These are phyloP conservation scores for Akebia trifoliata DNA, from an alignment of 164 flowering plant genomes.

Conservation along the genomic window DNA sequence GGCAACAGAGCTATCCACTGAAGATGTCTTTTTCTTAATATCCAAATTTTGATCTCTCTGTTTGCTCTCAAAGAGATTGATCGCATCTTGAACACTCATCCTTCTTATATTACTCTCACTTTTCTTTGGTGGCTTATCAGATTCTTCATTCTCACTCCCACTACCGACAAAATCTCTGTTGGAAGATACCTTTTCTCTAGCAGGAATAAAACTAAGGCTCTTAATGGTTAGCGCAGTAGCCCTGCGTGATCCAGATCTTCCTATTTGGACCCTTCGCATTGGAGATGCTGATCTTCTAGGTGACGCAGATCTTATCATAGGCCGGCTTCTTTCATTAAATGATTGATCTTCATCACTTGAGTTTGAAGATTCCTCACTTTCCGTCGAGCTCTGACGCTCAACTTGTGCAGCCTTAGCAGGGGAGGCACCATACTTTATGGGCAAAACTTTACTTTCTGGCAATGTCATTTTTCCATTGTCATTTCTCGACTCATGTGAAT, in stretches of 20 bases:
- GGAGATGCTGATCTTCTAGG: constrained; percentile 92
- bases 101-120: constrained; percentile 45
- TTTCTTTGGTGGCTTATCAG: constrained; percentile 35
- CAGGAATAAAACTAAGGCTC: constrained; percentile 59
- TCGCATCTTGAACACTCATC: constrained; percentile 87
- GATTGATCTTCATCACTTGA: constrained; percentile 50
- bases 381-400: constrained; percentile 62
- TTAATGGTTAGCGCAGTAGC: constrained; percentile 69
- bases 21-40: constrained; percentile 37
- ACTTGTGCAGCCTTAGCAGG: constrained; percentile 72
- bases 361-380: constrained; percentile 59
- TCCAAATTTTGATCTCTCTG: constrained; percentile 56
- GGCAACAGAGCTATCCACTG: constrained; percentile 26
- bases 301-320: constrained; percentile 57
- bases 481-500: constrained; percentile 16
- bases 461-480: constrained; percentile 18
- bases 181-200: constrained; percentile 42
- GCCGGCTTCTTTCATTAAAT: constrained; percentile 65
- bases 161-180: constrained; percentile 37
- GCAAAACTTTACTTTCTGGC: constrained; percentile 23
- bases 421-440: constrained; percentile 51
- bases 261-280: constrained; percentile 84
- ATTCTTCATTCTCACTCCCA: constrained; percentile 57
- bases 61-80: constrained; percentile 81
- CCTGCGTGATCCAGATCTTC: constrained; percentile 68